These are phyloP conservation scores for Marchantia polymorpha DNA, from an alignment of 225 moss, liverwort and hornwort genomes.

Conservation along the genomic window DNA sequence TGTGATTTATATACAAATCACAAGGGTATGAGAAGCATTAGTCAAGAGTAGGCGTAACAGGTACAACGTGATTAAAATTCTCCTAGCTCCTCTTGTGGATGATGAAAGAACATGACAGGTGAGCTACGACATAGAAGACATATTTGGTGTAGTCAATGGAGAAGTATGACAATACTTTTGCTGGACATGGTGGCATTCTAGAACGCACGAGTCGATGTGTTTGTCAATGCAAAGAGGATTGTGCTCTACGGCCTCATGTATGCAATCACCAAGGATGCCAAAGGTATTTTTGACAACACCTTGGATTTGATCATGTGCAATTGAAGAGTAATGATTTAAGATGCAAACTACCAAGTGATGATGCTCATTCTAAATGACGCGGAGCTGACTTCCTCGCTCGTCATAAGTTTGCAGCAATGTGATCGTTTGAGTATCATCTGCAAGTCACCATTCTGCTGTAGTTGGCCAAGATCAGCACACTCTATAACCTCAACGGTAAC, in stretches of 20 bases:
- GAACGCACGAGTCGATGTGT: constrained; percentile 17
- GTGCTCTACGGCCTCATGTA: constrained; percentile 34
- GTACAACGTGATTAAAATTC: background rate
- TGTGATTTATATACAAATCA: too few relatives aligned
- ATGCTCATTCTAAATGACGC: constrained; percentile 29
- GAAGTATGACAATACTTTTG: constrained; percentile 17
- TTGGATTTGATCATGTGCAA: constrained; percentile 37
- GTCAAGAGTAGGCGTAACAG: background rate
- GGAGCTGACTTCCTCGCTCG: constrained; percentile 33
- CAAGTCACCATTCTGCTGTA: constrained; percentile 37
- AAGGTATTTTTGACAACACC: constrained; percentile 31
- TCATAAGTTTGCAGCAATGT: constrained; percentile 29
- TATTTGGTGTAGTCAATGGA: constrained; percentile 27
- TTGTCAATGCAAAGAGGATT: constrained; percentile 41
- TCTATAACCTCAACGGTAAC: constrained; percentile 45
- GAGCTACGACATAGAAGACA: constrained; percentile 7
- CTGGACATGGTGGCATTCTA: constrained; percentile 17
- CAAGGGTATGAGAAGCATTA: too few relatives aligned
- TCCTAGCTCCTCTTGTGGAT: background rate
- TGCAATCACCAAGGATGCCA: constrained; percentile 40
- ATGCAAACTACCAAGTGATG: constrained; percentile 17
- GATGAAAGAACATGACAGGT: constrained; percentile 23
- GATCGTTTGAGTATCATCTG: constrained; percentile 25
- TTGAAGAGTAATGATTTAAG: constrained; percentile 46
- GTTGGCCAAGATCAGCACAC: constrained; percentile 22